Conservation (phyloP, 352 stramenopile genomes). For the Peronospora farinosa region DNA sequence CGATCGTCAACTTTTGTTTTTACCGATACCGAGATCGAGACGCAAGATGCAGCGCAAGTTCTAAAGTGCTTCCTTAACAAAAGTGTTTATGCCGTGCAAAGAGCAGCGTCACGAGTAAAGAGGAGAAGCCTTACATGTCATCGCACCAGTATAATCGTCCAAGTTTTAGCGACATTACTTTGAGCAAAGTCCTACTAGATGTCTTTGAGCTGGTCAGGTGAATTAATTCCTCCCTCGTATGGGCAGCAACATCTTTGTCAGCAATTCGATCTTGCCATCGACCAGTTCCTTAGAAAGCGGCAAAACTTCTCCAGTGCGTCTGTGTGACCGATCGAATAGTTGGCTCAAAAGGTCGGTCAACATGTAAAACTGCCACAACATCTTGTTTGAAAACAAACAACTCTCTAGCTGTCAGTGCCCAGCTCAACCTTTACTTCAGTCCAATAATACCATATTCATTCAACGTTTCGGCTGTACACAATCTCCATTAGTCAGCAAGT, state of each 20-base stretch:
- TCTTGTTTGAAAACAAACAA: not conserved
- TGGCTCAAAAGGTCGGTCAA: conserved; percentile 3
- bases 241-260: not conserved
- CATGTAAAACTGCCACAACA: conserved; percentile 2
- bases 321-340: conserved; percentile 35
- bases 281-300: conserved; percentile 33
- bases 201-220: conserved; percentile 2
- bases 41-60: no score
- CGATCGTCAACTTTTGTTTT: no score
- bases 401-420: conserved; percentile 1
- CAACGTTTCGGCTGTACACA: conserved; percentile 1
- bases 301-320: conserved; percentile 33
- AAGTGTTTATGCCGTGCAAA: no score
- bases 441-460: conserved; percentile 32
- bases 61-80: no score
- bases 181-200: not conserved
- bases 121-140: no score
- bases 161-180: not conserved
- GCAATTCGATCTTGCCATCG: conserved; percentile 8
- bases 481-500: conserved; percentile 3
- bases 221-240: conserved; percentile 3
- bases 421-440: conserved; percentile 11
- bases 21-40: no score
- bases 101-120: no score
- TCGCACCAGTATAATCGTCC: conserved; percentile 1